Conservation (phyloP, 2,329 filamentous ascomycete genomes). For the Dothidotthia symphoricarpi region DNA sequence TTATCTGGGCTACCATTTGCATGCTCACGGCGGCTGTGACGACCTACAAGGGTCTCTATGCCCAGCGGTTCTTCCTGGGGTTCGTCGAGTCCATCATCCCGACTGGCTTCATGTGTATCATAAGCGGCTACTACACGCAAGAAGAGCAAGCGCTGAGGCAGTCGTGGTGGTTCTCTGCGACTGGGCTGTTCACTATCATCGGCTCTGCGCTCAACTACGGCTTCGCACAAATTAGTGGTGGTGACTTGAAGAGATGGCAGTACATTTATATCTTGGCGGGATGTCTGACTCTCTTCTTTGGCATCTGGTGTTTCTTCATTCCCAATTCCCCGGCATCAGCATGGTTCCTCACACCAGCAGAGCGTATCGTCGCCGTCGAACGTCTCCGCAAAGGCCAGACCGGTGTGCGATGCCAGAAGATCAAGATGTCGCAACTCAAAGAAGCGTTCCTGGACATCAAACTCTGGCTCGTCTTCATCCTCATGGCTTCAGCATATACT, state of each 20-base stretch:
- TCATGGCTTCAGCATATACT: constrained; percentile 57
- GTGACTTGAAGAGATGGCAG: constrained; percentile 55
- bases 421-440: constrained; percentile 53
- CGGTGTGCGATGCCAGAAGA: constrained; percentile 53
- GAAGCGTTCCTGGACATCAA: constrained; percentile 51
- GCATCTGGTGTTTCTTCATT: constrained; percentile 64
- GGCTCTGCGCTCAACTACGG: constrained; percentile 37
- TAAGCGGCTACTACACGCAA: constrained; percentile 45
- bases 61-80: constrained; percentile 57
- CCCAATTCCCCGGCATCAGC: constrained; percentile 66
- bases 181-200: constrained; percentile 37
- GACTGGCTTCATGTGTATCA: constrained; percentile 58
- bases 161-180: constrained; percentile 66
- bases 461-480: constrained; percentile 42
- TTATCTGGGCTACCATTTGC: constrained; percentile 66
- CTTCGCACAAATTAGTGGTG: constrained; percentile 40
- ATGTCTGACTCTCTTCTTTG: constrained; percentile 58
- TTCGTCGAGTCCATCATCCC: constrained; percentile 57
- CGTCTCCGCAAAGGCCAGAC: constrained; percentile 50
- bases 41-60: constrained; percentile 60
- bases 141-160: constrained; percentile 52
- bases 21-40: constrained; percentile 68
- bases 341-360: constrained; percentile 65
- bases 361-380: constrained; percentile 56
- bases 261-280: constrained; percentile 66